Conservation (phyloP, 2,329 filamentous ascomycete species). For the Beauveria pseudobassiana region DNA sequence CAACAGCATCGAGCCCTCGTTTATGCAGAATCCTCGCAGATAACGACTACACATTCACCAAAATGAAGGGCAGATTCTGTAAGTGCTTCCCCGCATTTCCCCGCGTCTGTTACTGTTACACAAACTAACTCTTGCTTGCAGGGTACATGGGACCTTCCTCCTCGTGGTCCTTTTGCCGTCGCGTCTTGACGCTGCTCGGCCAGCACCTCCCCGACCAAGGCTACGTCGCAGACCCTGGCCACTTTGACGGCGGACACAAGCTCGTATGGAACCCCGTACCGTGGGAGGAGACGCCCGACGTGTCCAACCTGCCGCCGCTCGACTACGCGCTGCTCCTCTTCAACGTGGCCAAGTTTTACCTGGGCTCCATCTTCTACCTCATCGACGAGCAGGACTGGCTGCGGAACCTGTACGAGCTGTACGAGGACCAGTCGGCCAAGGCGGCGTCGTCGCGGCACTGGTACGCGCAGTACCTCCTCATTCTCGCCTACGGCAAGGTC, state of each 20-base stretch:
- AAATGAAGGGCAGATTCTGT: conserved; percentile 25
- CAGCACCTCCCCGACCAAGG: conserved; percentile 25
- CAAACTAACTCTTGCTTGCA: conserved; percentile 7
- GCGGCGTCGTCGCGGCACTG: conserved; percentile 18
- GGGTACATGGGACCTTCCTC: conserved; percentile 30
- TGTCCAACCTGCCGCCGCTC: conserved; percentile 19
- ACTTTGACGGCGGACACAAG: conserved; percentile 24
- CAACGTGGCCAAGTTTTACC: conserved; percentile 20
- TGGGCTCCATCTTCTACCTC: conserved; percentile 18
- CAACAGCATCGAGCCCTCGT: conserved; percentile 7
- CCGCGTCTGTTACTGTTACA: background rate
- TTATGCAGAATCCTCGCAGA: conserved; percentile 23
- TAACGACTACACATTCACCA: conserved; percentile 24
- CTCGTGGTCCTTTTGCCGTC: conserved; percentile 29
- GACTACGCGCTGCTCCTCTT: conserved; percentile 19
- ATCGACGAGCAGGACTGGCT: conserved; percentile 18
- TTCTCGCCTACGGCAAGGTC: conserved; percentile 26
- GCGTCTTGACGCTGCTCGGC: conserved; percentile 25
- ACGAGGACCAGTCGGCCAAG: conserved; percentile 16
- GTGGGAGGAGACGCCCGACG: conserved; percentile 18
- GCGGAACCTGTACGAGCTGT: conserved; percentile 17
- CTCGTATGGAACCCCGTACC: conserved; percentile 21
- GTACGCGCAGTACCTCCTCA: conserved; percentile 25
- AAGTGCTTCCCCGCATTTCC: background rate
- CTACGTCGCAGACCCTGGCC: conserved; percentile 23